A percentile compares a stretch with the other conserved stretches of the same genome.
phyloP scores from a whole-genome alignment of 768 basidiomycete species.

The Agaricus subrufescens region DNA sequence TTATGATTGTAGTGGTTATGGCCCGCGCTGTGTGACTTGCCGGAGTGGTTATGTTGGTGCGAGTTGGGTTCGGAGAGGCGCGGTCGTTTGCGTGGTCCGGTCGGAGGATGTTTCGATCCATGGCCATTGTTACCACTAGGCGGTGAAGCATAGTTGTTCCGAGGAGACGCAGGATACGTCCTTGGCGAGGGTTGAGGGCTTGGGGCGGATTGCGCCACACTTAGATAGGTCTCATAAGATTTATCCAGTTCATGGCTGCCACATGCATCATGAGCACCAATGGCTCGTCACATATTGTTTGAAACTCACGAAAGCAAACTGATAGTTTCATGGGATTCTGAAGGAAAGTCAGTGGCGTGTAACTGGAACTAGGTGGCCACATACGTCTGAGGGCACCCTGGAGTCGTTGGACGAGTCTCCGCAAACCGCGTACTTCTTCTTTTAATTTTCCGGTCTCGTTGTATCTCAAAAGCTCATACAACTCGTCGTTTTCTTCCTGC shows the following conservation, averaged over 20 bases:
- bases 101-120: conserved; percentile 57
- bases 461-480: conserved; percentile 69
- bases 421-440: conserved; percentile 72
- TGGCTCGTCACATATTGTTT: conserved; percentile 9
- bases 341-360: conserved; percentile 10
- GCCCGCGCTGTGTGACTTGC: conserved; percentile 8
- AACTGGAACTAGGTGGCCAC: background rate
- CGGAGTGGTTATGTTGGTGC: conserved; percentile 19
- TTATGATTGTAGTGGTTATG: conserved; percentile 10
- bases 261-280: conserved; percentile 14
- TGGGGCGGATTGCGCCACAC: conserved; percentile 9
- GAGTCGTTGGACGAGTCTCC: conserved; percentile 61
- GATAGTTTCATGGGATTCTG: conserved; percentile 79
- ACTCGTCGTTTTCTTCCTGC: conserved; percentile 85
- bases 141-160: conserved; percentile 35
- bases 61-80: conserved; percentile 57
- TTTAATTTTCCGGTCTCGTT: conserved; percentile 79
- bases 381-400: conserved; percentile 76
- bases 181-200: conserved; percentile 25
- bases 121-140: conserved; percentile 22
- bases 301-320: conserved; percentile 63
- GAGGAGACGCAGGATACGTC: conserved; percentile 43
- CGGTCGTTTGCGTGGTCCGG: conserved; percentile 78
- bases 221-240: conserved; percentile 59
- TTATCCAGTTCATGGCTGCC: conserved; percentile 73